Base-by-base conservation (phyloP, 2,329 filamentous ascomycete species). In the Pseudogymnoascus sp. region DNA sequence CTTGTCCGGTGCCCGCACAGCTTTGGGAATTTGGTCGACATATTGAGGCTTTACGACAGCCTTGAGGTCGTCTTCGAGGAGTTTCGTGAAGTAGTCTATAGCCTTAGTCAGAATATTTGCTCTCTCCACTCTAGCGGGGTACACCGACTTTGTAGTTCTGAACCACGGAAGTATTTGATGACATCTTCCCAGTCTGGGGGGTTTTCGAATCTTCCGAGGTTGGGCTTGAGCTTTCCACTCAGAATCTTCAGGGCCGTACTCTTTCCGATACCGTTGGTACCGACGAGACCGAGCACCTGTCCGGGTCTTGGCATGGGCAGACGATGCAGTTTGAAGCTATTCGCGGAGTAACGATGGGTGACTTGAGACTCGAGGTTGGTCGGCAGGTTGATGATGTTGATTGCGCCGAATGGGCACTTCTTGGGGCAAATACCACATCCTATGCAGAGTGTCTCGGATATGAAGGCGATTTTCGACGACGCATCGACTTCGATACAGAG, bases 181-280 rank as follows among this genome's bases (percentile, higher is more conserved):
- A 99, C 96, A 78, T 97, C 95, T 79, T 97, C 93, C 95, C 96
- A 99, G 76, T 99, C 95, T 13, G 95, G 96, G 7, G 95, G 93
- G 78, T 97, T 96, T 70, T 97, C 93, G 75, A 90, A 96, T 74
- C 89, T 85, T 69, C 96, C 95, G 78, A 99, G 78, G 77, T 99
- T 99, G 65, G 95, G 95, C 86, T 99, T 99, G 73, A 99, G 83
- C 80, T 97, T 99, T 74, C 95, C 95, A 73, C 91, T 96, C 72
- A 99, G 86, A 76, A 99, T 97, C 83, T 99, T 99, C 76, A 99
- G 81, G 7, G 95, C 96, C n/a, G 95, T 99, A 81, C 92, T 97
- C 86, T 99, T 99, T 78, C 95, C 95, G 72, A 97, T 99, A 91
- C 96, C 95, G 86, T 99, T 99, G 72, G 95, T 97, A 76, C 95